Evolutionary conservation across 805 yeast genomes (phyloP), one percentile per base, ranked within the genome.

Genomic region (Saturnispora dispora): DNA sequence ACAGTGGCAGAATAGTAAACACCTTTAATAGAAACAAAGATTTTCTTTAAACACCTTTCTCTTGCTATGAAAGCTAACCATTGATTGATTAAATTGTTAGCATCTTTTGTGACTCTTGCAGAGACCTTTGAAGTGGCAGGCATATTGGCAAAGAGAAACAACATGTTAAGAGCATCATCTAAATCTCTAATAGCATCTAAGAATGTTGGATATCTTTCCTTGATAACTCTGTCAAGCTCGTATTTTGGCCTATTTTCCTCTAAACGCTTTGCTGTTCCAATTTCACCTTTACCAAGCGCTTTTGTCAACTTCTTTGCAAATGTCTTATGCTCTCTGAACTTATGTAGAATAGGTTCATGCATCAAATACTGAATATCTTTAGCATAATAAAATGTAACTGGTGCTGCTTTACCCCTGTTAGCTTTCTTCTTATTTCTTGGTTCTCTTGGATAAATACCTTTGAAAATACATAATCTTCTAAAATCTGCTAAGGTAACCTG

Each of bases 361-460:
- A 88, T 72, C 60, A 93, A 74, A 68, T 91, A 93, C 69, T 90
- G 96, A 58, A 93, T 93, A 68, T 93, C 99, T 69, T 89, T 93
- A 57, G 84, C 68, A 67, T 89, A 91, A 71, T 93, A 93, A 67
- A 93, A 95, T 3, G 99, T 93, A 23, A 85, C 85, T 45, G 96
- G 96, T 25, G 95, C 95, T 7, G 97, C 88, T n/a, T 96, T 86
- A 22, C 99, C 98, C 70, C 88, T 93, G 70, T 89, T 91, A 54
- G 97, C 96, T 76, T 88, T 90, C 81, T 85, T 88, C 73, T 90
- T 93, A 70, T 88, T 88, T 61, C 90, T 76, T 45, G 98, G 98
- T 65, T 89, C 97, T 67, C 99, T 81, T 50, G 99, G 99, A 66
- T 88, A 93, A 57, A 93, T 90, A 48, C 99, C 99, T 69, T 93